Evolutionary conservation across 495 filamentous ascomycete species (phyloP), one percentile per base, ranked within the genome.

Genomic region (Bathelium albidoporum): DNA sequence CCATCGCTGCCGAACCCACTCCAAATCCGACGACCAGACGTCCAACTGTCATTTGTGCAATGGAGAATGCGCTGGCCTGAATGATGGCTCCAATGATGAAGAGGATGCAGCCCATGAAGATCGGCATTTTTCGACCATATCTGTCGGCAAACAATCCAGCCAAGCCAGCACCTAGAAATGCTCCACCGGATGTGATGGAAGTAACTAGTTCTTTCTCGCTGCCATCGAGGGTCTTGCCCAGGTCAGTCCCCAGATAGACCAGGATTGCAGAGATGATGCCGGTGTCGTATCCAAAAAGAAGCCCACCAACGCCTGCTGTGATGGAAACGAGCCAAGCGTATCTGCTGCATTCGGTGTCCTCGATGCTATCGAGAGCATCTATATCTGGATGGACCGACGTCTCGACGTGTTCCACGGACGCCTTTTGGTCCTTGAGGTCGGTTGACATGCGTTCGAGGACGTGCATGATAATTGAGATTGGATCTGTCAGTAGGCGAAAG

Each of bases 1-100:
- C 73, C 73, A 81, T 82, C 3, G 81, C 79, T 11, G 80, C 81
- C 39, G 75, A 75, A 14, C 81, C 81, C 22, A 83, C 80, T 7
- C 81, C 80, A 39, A 82, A 75, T 1, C 80, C 80, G 11, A 82
- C 75, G 10, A 83, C 71, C 5, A 82, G 70, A 32, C 80, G 72
- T 0, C 81, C 80, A 20, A 81, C 71, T 7, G 76, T 74, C 67
- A 82, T 80, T 61, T 82, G 78, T 10, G 72, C 71, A 49, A 83
- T 65, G 7, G 74, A 73, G 61, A 71, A 82, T 1, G 81, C 69
- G 16, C 72, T 67, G 3, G 78, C 76, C 64, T 83, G 80, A 9
- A 78, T 62, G 31, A 77, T 60, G 16, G 77, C 77, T 9, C 81
- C 80, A 34, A 80, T 59, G 24, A 74, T 71, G 66, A 83, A 82